These are phyloP conservation scores for Chenopodium formosanum DNA, from an alignment of 148 eudicot genomes.

Conservation along the genomic window DNA sequence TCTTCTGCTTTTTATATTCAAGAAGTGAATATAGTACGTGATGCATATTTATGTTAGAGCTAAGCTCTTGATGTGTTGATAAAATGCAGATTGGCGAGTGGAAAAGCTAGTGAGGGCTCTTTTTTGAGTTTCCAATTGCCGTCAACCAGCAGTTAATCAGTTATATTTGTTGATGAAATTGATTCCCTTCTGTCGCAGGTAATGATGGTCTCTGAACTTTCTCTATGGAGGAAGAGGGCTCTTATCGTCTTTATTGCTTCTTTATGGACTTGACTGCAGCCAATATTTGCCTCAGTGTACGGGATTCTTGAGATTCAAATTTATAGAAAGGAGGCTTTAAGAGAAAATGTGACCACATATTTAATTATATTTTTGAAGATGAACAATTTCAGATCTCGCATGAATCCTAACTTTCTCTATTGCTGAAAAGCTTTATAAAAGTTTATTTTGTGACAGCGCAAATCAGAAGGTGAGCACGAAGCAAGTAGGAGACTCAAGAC, in stretches of 20 bases:
- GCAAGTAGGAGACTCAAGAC: slow-evolving; percentile 95
- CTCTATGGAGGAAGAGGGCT: background rate
- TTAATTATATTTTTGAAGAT: background rate
- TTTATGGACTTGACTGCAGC: background rate
- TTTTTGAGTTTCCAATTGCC: slow-evolving; percentile 85
- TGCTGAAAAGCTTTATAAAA: slow-evolving; percentile 8
- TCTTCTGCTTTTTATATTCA: background rate
- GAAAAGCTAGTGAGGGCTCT: slow-evolving; percentile 51
- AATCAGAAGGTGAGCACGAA: slow-evolving; percentile 99
- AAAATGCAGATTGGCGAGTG: slow-evolving; percentile 88
- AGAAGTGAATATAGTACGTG: background rate
- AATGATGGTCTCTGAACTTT: slow-evolving; percentile 17
- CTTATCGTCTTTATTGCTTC: background rate
- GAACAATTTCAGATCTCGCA: slow-evolving; percentile 6
- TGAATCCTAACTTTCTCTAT: background rate
- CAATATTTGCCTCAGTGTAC: background rate
- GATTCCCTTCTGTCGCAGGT: slow-evolving; percentile 99
- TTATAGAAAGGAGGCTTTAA: background rate
- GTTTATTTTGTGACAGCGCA: slow-evolving; percentile 59
- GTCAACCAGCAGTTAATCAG: slow-evolving; percentile 75
- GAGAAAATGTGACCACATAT: background rate
- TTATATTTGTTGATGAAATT: slow-evolving; percentile 97
- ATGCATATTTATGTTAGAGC: background rate
- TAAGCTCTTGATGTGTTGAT: slow-evolving; percentile 10
- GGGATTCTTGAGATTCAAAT: background rate